phyloP scores from a whole-genome alignment of 768 basidiomycete genomes.

The Tylopilus balloui region DNA sequence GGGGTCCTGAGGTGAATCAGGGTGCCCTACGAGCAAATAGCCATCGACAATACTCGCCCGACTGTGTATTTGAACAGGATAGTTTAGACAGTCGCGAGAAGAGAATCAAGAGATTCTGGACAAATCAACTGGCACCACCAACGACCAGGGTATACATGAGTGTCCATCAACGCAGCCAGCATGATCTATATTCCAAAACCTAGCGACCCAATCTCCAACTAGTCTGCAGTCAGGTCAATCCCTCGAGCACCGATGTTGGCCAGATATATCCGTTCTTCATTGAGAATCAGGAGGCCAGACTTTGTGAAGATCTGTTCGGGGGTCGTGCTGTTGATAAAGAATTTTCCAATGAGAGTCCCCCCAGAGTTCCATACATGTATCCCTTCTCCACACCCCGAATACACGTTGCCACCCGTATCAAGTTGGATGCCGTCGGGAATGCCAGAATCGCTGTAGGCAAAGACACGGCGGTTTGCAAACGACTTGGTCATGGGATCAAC shows the following conservation, averaged over 20 bases:
- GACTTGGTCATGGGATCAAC: conserved; percentile 51
- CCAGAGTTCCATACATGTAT: conserved; percentile 55
- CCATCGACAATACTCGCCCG: neutral
- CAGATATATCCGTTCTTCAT: conserved; percentile 38
- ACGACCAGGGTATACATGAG: neutral
- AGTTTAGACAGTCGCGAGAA: neutral
- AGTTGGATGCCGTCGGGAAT: conserved; percentile 65
- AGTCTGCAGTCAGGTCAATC: conserved; percentile 13
- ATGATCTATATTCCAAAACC: neutral
- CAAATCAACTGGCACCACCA: neutral
- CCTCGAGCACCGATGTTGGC: conserved; percentile 35
- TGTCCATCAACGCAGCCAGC: neutral
- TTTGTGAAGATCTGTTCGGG: conserved; percentile 42
- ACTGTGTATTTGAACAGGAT: neutral
- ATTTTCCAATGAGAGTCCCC: conserved; percentile 44
- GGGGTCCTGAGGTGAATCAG: too few species aligned
- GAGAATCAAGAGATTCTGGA: neutral
- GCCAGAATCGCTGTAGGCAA: conserved; percentile 64
- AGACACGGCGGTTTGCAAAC: conserved; percentile 59
- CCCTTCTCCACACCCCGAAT: conserved; percentile 65
- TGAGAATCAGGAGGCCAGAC: conserved; percentile 37
- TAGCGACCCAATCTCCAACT: neutral
- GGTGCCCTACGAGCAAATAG: too few species aligned
- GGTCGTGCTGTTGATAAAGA: conserved; percentile 26
- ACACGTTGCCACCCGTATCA: conserved; percentile 63